Conservation (phyloP, 768 basidiomycete genomes). For the Tricholoma flavovirens region DNA sequence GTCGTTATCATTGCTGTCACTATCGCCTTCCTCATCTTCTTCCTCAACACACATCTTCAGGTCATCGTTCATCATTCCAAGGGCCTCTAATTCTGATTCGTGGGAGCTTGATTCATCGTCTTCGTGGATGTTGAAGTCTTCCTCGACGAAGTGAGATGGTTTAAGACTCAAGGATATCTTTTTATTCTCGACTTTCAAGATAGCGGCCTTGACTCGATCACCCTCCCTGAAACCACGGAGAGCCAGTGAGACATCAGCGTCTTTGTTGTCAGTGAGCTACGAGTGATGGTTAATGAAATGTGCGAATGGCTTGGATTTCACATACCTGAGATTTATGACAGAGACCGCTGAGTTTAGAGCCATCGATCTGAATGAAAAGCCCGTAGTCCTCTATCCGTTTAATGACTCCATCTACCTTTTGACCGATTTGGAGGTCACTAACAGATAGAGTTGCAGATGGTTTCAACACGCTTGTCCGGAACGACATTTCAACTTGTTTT, state of each 20-base stretch:
- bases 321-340: slow-evolving; percentile 91
- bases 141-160: slow-evolving; percentile 76
- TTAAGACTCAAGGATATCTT: slow-evolving; percentile 86
- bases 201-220: slow-evolving; percentile 75
- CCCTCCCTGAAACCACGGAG: slow-evolving; percentile 81
- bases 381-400: slow-evolving; percentile 86
- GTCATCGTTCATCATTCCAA: slow-evolving; percentile 27
- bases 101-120: slow-evolving; percentile 24
- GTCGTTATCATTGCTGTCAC: slow-evolving; percentile 27
- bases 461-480: slow-evolving; percentile 61
- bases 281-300: slow-evolving; percentile 2
- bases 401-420: slow-evolving; percentile 74
- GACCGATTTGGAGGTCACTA: slow-evolving; percentile 64
- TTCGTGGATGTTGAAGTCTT: slow-evolving; percentile 45
- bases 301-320: background rate
- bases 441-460: slow-evolving; percentile 33
- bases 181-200: slow-evolving; percentile 67
- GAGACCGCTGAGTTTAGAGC: slow-evolving; percentile 77
- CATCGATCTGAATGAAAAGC: slow-evolving; percentile 88
- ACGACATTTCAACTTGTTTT: slow-evolving; percentile 87
- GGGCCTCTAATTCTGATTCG: slow-evolving; percentile 16
- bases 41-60: slow-evolving; percentile 14
- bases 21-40: slow-evolving; percentile 14
- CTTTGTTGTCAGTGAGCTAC: slow-evolving; percentile 84
- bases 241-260: slow-evolving; percentile 73